Evolutionary conservation across 805 yeast genomes (phyloP), one percentile per base, ranked within the genome.

Genomic region (Dipodascus geniculatus): DNA sequence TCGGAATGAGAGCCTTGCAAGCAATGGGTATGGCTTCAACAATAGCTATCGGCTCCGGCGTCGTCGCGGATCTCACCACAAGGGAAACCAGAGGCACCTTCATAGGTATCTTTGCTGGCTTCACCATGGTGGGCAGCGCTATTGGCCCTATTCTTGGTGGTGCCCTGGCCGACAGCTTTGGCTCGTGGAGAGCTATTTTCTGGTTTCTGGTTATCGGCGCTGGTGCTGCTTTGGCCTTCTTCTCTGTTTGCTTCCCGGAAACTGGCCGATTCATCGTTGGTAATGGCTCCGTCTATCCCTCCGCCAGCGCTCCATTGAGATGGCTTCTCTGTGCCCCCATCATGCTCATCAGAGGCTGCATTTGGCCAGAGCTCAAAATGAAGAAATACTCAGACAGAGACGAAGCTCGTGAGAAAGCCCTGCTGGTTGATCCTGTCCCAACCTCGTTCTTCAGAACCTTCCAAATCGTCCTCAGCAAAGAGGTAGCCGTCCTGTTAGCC

Each of bases 11-110:
- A 56, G 79, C 87, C 65, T 58, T 85, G n/a, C 90, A 87, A 62
- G 89, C 95, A 0, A 74, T 82, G 4, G 88, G 86, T 14, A 82
- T 83, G 3, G 82, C 93, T 0, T 88, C 95, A 0, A 77, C 87
- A 1, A 77, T 87, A 22, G 81, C 95, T 1, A 75, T 87, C 1
- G 74, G 76, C 42, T 74, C 83, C 1, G 93, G 93, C 0, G 74
- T 83, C 0, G 77, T 85, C 53, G 91, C 89, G 8, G 96, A 88
- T 68, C 69, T 83, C 22, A 80, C 88, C 1, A 75, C 81, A 0
- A 71, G 82, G 23, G 74, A 71, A 8, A 80, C 81, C 54, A 74
- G 96, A 60, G 96, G 95, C 16, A 77, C 81, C 1, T 76, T 77
- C 58, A 80, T 82, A 48, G 93, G 95, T 0, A 60, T 82, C 17